Base-by-base conservation (phyloP, 2,329 filamentous ascomycete genomes). In the Grosmannia clavigera region DNA sequence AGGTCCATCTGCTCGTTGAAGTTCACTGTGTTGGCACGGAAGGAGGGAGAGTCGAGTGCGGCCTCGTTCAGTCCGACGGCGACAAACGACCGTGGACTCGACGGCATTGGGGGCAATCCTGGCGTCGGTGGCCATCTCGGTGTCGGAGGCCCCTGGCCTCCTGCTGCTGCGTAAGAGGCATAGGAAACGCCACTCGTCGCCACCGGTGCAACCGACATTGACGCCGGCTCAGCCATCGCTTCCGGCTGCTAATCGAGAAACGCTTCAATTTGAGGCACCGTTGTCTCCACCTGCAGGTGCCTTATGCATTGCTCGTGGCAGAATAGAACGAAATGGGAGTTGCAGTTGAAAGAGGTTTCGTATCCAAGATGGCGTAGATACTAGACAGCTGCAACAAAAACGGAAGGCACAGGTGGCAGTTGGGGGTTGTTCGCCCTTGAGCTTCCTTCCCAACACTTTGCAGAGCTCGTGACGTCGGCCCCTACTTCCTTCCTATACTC, bases 41-140 rank as follows among this genome's bases (percentile, higher is more conserved):
- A 97, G 43, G 92, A 95, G 31, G 94, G 94, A 48, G 92, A 96
- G 74, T 99, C 94, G 75, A 97, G 87, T 25, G 91, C 88, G 57
- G 94, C 94, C 81, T 99, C 94, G 75, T 92, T 94, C 67, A 97
- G 81, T 63, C 86, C 85, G 43, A 97, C 92, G 53, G 94, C 90
- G 61, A 83, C 78, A 38, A 76, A 74, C 43, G 77, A 74, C 63
- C 71, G 72, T n/a, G 66, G 10, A 11, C 55, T 31, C 29, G 38
- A 25, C 16, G n/a, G 50, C 16, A n/a, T 5, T 27, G 50, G 12
- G 19, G 40, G 40, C 40, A 43, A 7, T 46, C 43, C 29, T 14
- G 61, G n/a, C 29, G 55, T 25, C 27, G 58, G 10, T 2, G 50
- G 40, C 14, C 52, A 16, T 19, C 12, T 33, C 19, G 33, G 33